Evolutionary conservation across 768 basidiomycete species (phyloP).

Genomic region (Chalciporus piperatus): DNA sequence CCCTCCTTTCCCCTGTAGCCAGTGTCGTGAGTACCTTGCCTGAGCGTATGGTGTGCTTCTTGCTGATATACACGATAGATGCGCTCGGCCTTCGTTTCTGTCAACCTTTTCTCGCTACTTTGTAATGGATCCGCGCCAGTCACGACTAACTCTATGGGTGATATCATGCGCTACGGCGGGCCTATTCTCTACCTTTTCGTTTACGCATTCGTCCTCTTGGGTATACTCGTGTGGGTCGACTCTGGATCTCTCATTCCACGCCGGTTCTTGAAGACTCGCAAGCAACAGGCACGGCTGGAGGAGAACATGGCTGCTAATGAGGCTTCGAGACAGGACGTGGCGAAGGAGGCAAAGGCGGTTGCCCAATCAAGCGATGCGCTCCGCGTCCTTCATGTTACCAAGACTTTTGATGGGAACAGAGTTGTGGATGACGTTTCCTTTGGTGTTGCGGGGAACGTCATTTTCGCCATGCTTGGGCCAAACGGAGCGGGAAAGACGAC

Average conservation of each 20-base stretch:
- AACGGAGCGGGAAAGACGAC: slow-evolving; percentile 87
- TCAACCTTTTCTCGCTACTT: slow-evolving; percentile 73
- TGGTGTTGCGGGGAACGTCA: slow-evolving; percentile 57
- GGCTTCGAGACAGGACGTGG: slow-evolving; percentile 47
- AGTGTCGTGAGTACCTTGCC: slow-evolving; percentile 50
- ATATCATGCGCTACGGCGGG: slow-evolving; percentile 63
- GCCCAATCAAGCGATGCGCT: slow-evolving; percentile 52
- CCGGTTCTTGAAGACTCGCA: slow-evolving; percentile 25
- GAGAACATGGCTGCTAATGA: slow-evolving; percentile 13
- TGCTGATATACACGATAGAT: slow-evolving; percentile 36
- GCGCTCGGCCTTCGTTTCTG: slow-evolving; percentile 69
- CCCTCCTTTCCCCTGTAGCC: slow-evolving; percentile 64
- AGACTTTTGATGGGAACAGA: slow-evolving; percentile 50
- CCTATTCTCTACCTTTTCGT: slow-evolving; percentile 73
- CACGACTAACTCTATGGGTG: slow-evolving; percentile 45
- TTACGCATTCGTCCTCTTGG: slow-evolving; percentile 56
- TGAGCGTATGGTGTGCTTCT: not conserved
- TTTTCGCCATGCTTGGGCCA: slow-evolving; percentile 75
- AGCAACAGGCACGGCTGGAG: slow-evolving; percentile 12
- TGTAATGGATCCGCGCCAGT: slow-evolving; percentile 55
- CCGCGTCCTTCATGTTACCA: slow-evolving; percentile 61
- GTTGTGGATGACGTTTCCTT: slow-evolving; percentile 77
- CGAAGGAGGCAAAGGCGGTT: slow-evolving; percentile 49
- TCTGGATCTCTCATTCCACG: slow-evolving; percentile 58
- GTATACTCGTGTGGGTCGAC: slow-evolving; percentile 66